These are phyloP conservation scores for Penicillium maclennaniae DNA, from an alignment of 495 filamentous ascomycete genomes.

Conservation along the genomic window DNA sequence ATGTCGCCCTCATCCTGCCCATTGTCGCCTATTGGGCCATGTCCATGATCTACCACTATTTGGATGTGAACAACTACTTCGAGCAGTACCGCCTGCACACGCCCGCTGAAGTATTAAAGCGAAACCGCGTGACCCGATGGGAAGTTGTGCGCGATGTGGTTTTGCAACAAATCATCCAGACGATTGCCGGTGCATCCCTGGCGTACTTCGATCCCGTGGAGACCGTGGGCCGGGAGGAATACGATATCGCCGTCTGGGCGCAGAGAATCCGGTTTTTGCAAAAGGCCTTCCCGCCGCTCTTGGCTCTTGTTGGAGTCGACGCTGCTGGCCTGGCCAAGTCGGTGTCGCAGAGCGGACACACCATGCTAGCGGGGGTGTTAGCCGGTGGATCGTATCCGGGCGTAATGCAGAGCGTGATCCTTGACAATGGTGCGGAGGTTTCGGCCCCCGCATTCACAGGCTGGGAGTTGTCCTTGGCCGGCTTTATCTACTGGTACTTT, in stretches of 20 bases:
- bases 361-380: constrained; percentile 62
- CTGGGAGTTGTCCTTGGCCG: constrained; percentile 75
- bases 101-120: constrained; percentile 76
- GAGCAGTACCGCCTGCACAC: constrained; percentile 89
- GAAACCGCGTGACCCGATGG: constrained; percentile 79
- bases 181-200: constrained; percentile 57
- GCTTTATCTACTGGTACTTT: constrained; percentile 71
- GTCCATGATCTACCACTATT: constrained; percentile 80
- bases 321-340: constrained; percentile 34
- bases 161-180: constrained; percentile 85
- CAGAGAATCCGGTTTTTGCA: constrained; percentile 68
- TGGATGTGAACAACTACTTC: constrained; percentile 79
- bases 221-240: constrained; percentile 68
- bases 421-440: constrained; percentile 31
- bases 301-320: constrained; percentile 44
- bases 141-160: constrained; percentile 85
- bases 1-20: constrained; percentile 69
- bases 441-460: constrained; percentile 36
- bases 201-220: constrained; percentile 61
- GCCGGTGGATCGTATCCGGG: constrained; percentile 71
- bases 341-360: constrained; percentile 46
- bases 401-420: constrained; percentile 29
- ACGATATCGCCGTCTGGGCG: constrained; percentile 81
- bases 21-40: constrained; percentile 83
- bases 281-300: constrained; percentile 57